Evolutionary conservation across 768 basidiomycete species (phyloP).

Genomic region (Chlorophyllum brunneum): DNA sequence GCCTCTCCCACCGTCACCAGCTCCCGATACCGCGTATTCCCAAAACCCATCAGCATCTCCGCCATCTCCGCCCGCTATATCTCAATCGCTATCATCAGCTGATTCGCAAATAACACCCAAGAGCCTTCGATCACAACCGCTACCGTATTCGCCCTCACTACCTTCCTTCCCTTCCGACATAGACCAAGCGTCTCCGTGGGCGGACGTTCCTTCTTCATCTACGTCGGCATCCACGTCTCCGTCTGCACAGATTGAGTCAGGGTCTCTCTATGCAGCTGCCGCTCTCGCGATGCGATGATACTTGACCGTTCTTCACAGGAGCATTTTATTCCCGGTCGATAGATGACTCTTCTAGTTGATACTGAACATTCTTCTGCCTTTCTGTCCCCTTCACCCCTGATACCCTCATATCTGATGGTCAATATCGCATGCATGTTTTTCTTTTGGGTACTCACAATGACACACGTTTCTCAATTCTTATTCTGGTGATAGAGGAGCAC

Average conservation of each 20-base stretch:
- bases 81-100: not conserved
- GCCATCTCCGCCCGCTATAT: not conserved
- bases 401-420: too few relatives aligned
- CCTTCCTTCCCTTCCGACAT: not conserved
- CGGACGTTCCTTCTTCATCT: slow-evolving; percentile 17
- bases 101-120: slow-evolving; percentile 16
- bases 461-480: too few relatives aligned
- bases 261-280: not conserved
- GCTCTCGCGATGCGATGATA: not conserved
- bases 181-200: slow-evolving; percentile 19
- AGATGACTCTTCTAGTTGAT: too few relatives aligned
- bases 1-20: slow-evolving; percentile 24
- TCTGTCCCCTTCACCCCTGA: too few relatives aligned
- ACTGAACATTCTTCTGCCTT: too few relatives aligned
- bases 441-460: too few relatives aligned
- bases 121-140: not conserved
- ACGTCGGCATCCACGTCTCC: not conserved
- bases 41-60: not conserved
- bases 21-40: slow-evolving; percentile 7
- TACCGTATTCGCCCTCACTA: not conserved
- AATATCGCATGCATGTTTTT: too few relatives aligned
- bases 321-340: too few relatives aligned
- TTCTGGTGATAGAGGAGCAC: too few relatives aligned
- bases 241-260: not conserved
- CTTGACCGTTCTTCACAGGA: too few relatives aligned